Base-by-base conservation (phyloP, 257 asterid species). In the Leonotis leonurus region DNA sequence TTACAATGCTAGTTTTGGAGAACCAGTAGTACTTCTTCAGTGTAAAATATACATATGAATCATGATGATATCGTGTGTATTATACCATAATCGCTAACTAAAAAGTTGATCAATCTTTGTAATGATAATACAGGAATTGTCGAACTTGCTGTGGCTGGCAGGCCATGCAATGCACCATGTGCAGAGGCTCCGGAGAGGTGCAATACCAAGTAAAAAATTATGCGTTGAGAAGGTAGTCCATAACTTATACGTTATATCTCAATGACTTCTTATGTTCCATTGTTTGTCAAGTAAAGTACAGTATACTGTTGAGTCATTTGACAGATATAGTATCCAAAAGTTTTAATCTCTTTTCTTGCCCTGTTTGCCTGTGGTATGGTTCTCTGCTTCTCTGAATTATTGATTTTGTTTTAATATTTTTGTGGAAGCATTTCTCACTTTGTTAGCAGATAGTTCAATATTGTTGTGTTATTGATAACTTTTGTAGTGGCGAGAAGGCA, bases 111-210 rank as follows among this genome's bases (percentile, higher is more conserved):
- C 40, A 30, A 33, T 49, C 25, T 57, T 73, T 69, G 66, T 64
- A 60, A 45, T 74, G 79, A 64, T 64, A 60, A 45, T 74, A 78
- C 78, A 92, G 99, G 78, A 82, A 92, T 68, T 89, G 99, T 56
- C 69, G 74, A 72, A 79, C 94, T 50, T 93, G 99, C 82, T 74
- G 71, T 56, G 99, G 96, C 33, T 89, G 96, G 99, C 85, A 81
- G 76, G 99, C 97, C 6, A 78, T 93, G 80, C 96, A 87, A 65
- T 93, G 97, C 67, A 87, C 95, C 10, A 78, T 85, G 94, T 92
- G 99, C 82, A 84, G 80, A 77, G 99, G 97, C 57, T 89, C 96
- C 21, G 95, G 96, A 41, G 85, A 74, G 73, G 97, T 85, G 82
- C 89, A 85, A 27, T 92, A 86, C 81, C 99, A 86, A 76, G 96